Base-by-base conservation (phyloP, 192 early-diverging fungal genomes). In the Spinellus fusiger region DNA sequence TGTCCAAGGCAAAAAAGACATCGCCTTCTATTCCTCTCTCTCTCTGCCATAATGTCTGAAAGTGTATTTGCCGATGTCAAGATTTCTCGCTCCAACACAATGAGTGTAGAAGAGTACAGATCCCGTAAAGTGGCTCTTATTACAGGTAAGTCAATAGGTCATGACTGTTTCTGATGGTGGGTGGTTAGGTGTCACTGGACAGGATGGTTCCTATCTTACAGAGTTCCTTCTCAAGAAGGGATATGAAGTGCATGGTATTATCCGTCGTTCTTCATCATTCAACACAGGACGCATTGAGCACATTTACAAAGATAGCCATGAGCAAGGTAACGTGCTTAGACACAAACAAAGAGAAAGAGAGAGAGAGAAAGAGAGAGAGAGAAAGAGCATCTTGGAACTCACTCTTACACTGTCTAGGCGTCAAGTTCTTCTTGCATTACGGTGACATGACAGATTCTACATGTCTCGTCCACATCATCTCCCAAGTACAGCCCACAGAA, bases 231-330 rank as follows among this genome's bases (percentile, higher is more conserved):
- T 90, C 47, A 64, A 62, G 32, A 90, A 88, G 77, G 87, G 86
- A 68, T 90, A 90, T 66, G 81, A 76, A 53, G 88, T 90, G 38
- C 88, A 90, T 56, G 88, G 88, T 47, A 86, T 90, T 65, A 88
- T 90, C 49, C 84, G 88, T 54, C 80, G 88, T 44, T 90, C 88
- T 5, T 90, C 88, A 22, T 90, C 88, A n/a, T 90, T 90, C 79
- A 90, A 90, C 69, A 90, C 88, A 34, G 87, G 87, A 25, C 76
- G 88, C 68, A 89, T 90, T 64, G 83, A 86, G 51, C 87, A 89
- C 70, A 77, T 90, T 51, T 90, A 90, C 68, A 80, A 80, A 61
- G 88, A 89, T 72, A 74, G 71, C 57, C 88, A 89, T 55, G 78
- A 77, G 61, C 49, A 54, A 59, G 71, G 82, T 82, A 80, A 76